Evolutionary conservation across 305 asterid genomes (phyloP).

Genomic region (Fraxinus floribunda): DNA sequence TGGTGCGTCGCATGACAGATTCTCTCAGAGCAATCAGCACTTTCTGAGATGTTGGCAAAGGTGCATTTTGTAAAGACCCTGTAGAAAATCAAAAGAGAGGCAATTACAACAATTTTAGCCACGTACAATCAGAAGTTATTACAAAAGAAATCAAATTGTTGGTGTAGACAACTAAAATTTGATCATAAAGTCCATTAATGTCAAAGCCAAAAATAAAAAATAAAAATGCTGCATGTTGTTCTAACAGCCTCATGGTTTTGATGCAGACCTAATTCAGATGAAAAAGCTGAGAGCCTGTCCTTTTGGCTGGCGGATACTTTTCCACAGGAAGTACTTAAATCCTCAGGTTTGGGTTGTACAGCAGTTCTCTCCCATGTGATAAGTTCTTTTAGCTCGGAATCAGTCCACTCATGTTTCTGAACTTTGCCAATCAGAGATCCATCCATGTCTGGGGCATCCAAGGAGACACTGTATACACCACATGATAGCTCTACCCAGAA

Average conservation of each 20-base stretch:
- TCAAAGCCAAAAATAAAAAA: not conserved
- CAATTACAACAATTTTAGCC: constrained; percentile 1
- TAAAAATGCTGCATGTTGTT: not conserved
- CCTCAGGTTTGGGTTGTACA: constrained; percentile 55
- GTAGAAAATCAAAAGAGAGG: constrained; percentile 23
- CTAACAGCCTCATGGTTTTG: constrained; percentile 11
- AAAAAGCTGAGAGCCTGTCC: constrained; percentile 26
- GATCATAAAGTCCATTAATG: not conserved
- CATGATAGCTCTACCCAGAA: constrained; percentile 95
- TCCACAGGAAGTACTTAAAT: constrained; percentile 23
- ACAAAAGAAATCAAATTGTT: not conserved
- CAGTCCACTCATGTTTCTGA: constrained; percentile 74
- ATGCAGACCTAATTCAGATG: constrained; percentile 48
- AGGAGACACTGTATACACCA: constrained; percentile 73
- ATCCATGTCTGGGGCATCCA: constrained; percentile 34
- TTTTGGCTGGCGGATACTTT: constrained; percentile 31
- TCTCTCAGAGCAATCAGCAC: constrained; percentile 71
- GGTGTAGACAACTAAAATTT: not conserved
- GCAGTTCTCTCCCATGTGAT: constrained; percentile 77
- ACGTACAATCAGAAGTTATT: not conserved
- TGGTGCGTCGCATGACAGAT: constrained; percentile 70
- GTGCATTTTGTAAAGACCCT: constrained; percentile 34
- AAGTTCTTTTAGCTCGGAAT: constrained; percentile 58
- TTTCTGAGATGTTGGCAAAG: constrained; percentile 42
- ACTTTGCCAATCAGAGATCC: constrained; percentile 45